Percentiles rank a stretch among this genome's conserved stretches.
Evolutionary conservation across 2,329 filamentous ascomycete species (phyloP).

Genomic region (Dothistroma pini): DNA sequence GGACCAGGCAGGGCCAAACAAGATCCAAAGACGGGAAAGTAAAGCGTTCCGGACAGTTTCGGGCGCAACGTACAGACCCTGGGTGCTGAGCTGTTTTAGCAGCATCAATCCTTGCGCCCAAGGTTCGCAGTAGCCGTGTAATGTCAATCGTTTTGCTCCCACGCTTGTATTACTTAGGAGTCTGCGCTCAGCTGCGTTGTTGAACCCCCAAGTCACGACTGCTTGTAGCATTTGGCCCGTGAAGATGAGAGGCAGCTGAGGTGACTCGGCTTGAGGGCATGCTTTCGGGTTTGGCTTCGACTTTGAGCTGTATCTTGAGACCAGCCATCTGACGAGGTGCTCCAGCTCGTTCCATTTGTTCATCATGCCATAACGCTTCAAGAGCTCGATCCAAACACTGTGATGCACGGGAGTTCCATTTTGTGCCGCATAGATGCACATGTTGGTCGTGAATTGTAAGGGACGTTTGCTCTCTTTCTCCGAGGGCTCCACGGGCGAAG

Average conservation of each 20-base stretch:
- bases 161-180: slow-evolving; percentile 7
- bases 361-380: slow-evolving; percentile 58
- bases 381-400: slow-evolving; percentile 54
- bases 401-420: slow-evolving; percentile 38
- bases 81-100: slow-evolving; percentile 24
- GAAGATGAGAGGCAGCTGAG: slow-evolving; percentile 23
- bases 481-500: not conserved
- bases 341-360: slow-evolving; percentile 51
- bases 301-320: slow-evolving; percentile 24
- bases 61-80: slow-evolving; percentile 25
- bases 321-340: slow-evolving; percentile 52
- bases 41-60: slow-evolving; percentile 22
- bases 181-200: slow-evolving; percentile 16
- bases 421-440: slow-evolving; percentile 40
- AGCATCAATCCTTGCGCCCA: slow-evolving; percentile 35
- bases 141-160: not conserved
- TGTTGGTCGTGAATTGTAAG: slow-evolving; percentile 45
- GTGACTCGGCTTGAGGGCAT: not conserved
- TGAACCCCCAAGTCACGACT: slow-evolving; percentile 36
- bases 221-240: slow-evolving; percentile 27
- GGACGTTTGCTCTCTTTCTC: slow-evolving; percentile 33
- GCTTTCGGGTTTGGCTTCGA: not conserved
- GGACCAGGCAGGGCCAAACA: slow-evolving; percentile 35
- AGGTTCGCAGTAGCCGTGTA: slow-evolving; percentile 6
- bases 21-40: slow-evolving; percentile 31